These are phyloP conservation scores for Trichophyton verrucosum DNA, from an alignment of 2,329 filamentous ascomycete species.

Conservation along the genomic window DNA sequence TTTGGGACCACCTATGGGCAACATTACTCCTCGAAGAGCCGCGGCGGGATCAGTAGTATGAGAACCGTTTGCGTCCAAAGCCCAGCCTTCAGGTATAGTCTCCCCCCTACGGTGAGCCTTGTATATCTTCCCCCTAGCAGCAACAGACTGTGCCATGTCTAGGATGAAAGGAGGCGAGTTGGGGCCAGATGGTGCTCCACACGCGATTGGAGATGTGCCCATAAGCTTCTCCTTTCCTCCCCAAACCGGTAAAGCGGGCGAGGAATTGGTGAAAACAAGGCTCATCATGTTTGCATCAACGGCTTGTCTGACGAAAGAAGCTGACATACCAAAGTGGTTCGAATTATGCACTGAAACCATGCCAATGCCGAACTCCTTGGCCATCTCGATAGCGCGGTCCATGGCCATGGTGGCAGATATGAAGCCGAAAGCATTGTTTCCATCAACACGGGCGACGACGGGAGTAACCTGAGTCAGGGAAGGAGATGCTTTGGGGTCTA, in stretches of 20 bases:
- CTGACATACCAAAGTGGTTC: conserved; percentile 75
- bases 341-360: conserved; percentile 64
- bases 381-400: conserved; percentile 54
- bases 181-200: conserved; percentile 56
- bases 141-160: conserved; percentile 37
- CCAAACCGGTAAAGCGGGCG: conserved; percentile 58
- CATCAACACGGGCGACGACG: conserved; percentile 56
- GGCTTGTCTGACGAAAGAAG: conserved; percentile 68
- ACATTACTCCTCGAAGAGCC: conserved; percentile 66
- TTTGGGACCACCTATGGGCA: conserved; percentile 76
- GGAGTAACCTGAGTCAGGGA: conserved; percentile 52
- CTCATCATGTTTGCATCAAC: conserved; percentile 59
- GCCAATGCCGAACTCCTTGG: conserved; percentile 54
- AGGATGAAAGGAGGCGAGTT: conserved; percentile 46
- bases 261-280: conserved; percentile 59
- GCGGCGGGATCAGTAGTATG: conserved; percentile 58
- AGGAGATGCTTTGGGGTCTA: conserved; percentile 50
- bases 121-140: conserved; percentile 35
- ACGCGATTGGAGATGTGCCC: conserved; percentile 61
- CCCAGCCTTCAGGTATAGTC: conserved; percentile 48
- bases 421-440: conserved; percentile 63
- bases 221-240: conserved; percentile 57
- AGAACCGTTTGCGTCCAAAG: conserved; percentile 56
- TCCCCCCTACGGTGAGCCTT: conserved; percentile 33
- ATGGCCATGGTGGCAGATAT: conserved; percentile 56